A percentile compares a stretch with the other conserved stretches of the same genome.
Evolutionary conservation across 495 filamentous ascomycete species (phyloP).

Genomic region (Penicillium waksmanii): DNA sequence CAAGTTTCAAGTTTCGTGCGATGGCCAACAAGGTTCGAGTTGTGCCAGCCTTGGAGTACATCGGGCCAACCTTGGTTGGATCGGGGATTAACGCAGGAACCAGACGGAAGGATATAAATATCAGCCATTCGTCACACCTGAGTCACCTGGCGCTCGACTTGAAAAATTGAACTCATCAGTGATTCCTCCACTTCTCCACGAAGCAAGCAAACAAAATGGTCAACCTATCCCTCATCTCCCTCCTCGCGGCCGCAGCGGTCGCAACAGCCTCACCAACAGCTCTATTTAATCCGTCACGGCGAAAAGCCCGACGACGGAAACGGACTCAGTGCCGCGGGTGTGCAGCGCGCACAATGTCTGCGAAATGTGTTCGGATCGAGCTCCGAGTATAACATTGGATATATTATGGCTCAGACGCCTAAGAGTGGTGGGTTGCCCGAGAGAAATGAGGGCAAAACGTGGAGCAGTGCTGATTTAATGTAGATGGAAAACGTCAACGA

Average conservation of each 20-base stretch:
- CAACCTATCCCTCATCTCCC: slow-evolving; percentile 15
- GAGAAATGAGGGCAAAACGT: too few species aligned
- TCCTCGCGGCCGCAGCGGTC: slow-evolving; percentile 29
- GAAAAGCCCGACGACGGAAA: slow-evolving; percentile 55
- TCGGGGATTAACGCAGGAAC: too few species aligned
- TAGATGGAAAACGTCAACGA: slow-evolving; percentile 53
- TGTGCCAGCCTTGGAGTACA: too few species aligned
- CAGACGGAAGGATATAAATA: too few species aligned
- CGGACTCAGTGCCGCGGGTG: slow-evolving; percentile 49
- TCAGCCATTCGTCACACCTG: too few species aligned
- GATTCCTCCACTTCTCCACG: too few species aligned
- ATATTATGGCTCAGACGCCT: slow-evolving; percentile 56
- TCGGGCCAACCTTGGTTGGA: too few species aligned
- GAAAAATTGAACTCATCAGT: too few species aligned
- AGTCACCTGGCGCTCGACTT: too few species aligned
- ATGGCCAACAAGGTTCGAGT: too few species aligned
- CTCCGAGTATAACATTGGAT: slow-evolving; percentile 53
- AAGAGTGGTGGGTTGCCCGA: slow-evolving; percentile 37
- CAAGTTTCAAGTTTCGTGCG: too few species aligned
- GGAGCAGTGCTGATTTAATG: too few species aligned
- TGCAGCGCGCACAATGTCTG: slow-evolving; percentile 56
- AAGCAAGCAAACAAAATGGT: slow-evolving; percentile 7
- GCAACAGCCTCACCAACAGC: slow-evolving; percentile 34
- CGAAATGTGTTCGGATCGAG: slow-evolving; percentile 47
- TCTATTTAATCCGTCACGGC: slow-evolving; percentile 63